A percentile compares a stretch with the other conserved stretches of the same genome.
Conservation (phyloP, 345 rosid species). For the Corymbia maculata region DNA sequence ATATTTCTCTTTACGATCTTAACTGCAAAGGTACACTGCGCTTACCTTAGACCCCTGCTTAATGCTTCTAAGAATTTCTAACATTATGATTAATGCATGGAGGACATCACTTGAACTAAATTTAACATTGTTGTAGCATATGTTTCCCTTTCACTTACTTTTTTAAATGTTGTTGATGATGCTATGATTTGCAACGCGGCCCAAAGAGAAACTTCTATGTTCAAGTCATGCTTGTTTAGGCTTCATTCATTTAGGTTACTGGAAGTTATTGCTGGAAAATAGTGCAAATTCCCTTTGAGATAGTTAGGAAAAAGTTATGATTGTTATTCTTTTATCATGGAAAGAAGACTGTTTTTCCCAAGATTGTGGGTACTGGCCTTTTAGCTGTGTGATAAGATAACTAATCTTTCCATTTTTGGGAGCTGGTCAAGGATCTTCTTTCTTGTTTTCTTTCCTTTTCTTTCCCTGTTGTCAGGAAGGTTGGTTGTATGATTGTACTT, state of each 20-base stretch:
- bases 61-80: not conserved
- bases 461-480: not conserved
- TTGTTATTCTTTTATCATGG: not conserved
- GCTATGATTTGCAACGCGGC: not conserved
- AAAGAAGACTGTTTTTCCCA: not conserved
- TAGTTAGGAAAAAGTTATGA: not conserved
- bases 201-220: not conserved
- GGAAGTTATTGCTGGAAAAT: not conserved
- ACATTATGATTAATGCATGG: not conserved
- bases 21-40: slow-evolving; percentile 54
- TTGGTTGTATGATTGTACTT: not conserved
- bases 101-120: not conserved
- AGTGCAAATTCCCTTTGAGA: not conserved
- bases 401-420: not conserved
- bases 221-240: not conserved
- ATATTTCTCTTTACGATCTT: slow-evolving; percentile 47
- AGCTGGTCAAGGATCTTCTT: not conserved
- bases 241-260: not conserved
- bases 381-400: not conserved
- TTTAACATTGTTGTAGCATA: not conserved
- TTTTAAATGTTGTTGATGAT: not conserved
- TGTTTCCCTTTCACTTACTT: not conserved
- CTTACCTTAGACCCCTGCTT: not conserved
- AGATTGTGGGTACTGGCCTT: not conserved
- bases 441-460: not conserved